Evolutionary conservation across 495 filamentous ascomycete genomes (phyloP).

Genomic region (Penicillium ochrochloron): DNA sequence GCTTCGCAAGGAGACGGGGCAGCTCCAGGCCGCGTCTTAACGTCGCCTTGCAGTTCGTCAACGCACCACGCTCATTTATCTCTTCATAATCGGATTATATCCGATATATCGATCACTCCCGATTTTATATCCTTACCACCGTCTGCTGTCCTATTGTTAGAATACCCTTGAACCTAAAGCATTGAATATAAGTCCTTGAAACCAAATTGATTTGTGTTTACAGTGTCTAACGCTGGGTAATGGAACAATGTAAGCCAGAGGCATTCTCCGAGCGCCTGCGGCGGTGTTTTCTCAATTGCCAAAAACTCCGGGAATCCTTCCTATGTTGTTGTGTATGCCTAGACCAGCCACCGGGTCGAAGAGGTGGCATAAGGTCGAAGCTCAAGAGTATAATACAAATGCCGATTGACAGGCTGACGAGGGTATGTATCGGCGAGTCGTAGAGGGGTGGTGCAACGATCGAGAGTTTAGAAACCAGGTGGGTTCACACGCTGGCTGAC

Average conservation of each 20-base stretch:
- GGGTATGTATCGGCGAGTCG: slow-evolving; percentile 18
- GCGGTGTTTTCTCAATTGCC: slow-evolving; percentile 39
- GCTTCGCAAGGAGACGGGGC: slow-evolving; percentile 7
- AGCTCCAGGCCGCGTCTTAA: not conserved
- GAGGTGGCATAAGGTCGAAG: slow-evolving; percentile 7
- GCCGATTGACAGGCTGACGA: slow-evolving; percentile 13
- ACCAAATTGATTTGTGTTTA: slow-evolving; percentile 27
- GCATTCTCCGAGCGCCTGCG: slow-evolving; percentile 20
- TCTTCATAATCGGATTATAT: not conserved
- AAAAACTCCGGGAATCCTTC: slow-evolving; percentile 45
- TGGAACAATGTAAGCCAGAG: slow-evolving; percentile 36
- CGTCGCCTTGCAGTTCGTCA: not conserved
- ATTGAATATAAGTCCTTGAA: slow-evolving; percentile 14
- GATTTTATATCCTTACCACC: slow-evolving; percentile 24
- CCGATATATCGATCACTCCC: slow-evolving; percentile 13
- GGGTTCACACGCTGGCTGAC: slow-evolving; percentile 92
- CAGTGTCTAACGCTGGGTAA: slow-evolving; percentile 33
- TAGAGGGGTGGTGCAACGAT: slow-evolving; percentile 12
- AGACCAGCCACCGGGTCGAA: slow-evolving; percentile 8
- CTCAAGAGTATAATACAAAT: slow-evolving; percentile 43
- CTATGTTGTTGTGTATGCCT: slow-evolving; percentile 32
- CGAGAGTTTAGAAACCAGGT: slow-evolving; percentile 75
- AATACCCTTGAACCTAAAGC: slow-evolving; percentile 8
- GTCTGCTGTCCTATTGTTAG: slow-evolving; percentile 22
- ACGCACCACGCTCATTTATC: not conserved